phyloP scores from a whole-genome alignment of 768 basidiomycete species.

The Russula lepida region DNA sequence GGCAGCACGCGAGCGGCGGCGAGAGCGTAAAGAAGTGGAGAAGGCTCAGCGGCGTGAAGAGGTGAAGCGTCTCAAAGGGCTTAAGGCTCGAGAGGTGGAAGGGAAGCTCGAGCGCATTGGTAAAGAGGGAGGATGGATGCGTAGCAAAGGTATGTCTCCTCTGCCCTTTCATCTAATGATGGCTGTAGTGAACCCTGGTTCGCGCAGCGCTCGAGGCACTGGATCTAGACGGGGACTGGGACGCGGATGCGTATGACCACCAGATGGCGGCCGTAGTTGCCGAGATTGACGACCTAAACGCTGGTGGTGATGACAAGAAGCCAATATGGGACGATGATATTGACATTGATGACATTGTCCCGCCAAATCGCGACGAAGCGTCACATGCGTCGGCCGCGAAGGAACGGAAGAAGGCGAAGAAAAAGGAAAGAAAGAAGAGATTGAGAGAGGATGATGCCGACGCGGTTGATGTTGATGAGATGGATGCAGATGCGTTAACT shows the following conservation, averaged over 20 bases:
- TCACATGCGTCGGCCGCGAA: neutral
- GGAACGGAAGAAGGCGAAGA: conserved; percentile 28
- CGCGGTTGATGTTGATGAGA: conserved; percentile 37
- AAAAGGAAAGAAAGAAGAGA: conserved; percentile 54
- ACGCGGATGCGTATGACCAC: conserved; percentile 72
- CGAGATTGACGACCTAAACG: conserved; percentile 36
- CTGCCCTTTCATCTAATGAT: neutral
- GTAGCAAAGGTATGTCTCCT: conserved; percentile 24
- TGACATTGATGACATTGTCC: conserved; percentile 59
- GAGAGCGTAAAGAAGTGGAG: conserved; percentile 74
- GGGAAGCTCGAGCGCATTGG: conserved; percentile 67
- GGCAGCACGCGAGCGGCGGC: conserved; percentile 71
- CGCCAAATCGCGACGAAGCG: conserved; percentile 28
- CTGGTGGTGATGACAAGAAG: conserved; percentile 43
- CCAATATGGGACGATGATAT: conserved; percentile 91
- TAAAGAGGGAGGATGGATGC: conserved; percentile 52
- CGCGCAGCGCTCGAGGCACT: conserved; percentile 52
- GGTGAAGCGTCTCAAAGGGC: conserved; percentile 65
- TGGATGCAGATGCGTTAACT: conserved; percentile 51
- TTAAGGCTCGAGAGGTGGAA: conserved; percentile 80
- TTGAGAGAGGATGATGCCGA: conserved; percentile 39
- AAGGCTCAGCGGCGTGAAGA: conserved; percentile 67
- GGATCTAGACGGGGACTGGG: conserved; percentile 91
- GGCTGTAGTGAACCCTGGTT: neutral
- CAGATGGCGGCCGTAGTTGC: conserved; percentile 76